Evolutionary conservation across 768 basidiomycete genomes (phyloP).

Genomic region (Rossbeevera mucosa): DNA sequence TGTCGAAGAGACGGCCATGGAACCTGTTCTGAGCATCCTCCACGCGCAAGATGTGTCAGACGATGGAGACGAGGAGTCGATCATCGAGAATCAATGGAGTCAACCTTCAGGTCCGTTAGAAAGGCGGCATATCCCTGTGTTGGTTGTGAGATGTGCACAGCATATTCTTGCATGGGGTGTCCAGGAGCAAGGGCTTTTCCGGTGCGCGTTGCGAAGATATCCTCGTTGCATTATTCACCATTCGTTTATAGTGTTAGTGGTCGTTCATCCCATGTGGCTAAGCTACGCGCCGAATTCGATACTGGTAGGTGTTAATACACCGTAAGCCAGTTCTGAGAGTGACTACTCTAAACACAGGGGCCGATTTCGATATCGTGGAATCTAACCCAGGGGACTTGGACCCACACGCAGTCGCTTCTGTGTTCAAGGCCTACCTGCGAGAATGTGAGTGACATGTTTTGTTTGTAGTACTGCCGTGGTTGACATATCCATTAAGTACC

Average conservation of each 20-base stretch:
- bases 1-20: slow-evolving; percentile 53
- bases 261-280: slow-evolving; percentile 72
- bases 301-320: slow-evolving; percentile 43
- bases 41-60: slow-evolving; percentile 3
- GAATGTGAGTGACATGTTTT: slow-evolving; percentile 61
- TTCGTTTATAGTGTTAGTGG: slow-evolving; percentile 62
- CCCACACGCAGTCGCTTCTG: slow-evolving; percentile 88
- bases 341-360: slow-evolving; percentile 44
- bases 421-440: slow-evolving; percentile 90
- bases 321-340: neutral
- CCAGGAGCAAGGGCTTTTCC: slow-evolving; percentile 82
- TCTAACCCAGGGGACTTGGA: slow-evolving; percentile 85
- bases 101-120: slow-evolving; percentile 36
- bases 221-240: slow-evolving; percentile 3
- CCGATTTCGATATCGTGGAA: slow-evolving; percentile 78
- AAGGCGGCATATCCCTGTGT: slow-evolving; percentile 57
- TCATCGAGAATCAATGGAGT: slow-evolving; percentile 7
- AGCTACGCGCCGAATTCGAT: slow-evolving; percentile 77
- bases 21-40: slow-evolving; percentile 13
- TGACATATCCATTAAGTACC: slow-evolving; percentile 57
- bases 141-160: slow-evolving; percentile 78
- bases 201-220: slow-evolving; percentile 43
- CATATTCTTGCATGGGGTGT: slow-evolving; percentile 80
- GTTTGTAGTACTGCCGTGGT: neutral
- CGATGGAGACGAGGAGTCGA: neutral